Base-by-base conservation (phyloP, 2,329 filamentous ascomycete genomes). In the Sporothrix pallida region DNA sequence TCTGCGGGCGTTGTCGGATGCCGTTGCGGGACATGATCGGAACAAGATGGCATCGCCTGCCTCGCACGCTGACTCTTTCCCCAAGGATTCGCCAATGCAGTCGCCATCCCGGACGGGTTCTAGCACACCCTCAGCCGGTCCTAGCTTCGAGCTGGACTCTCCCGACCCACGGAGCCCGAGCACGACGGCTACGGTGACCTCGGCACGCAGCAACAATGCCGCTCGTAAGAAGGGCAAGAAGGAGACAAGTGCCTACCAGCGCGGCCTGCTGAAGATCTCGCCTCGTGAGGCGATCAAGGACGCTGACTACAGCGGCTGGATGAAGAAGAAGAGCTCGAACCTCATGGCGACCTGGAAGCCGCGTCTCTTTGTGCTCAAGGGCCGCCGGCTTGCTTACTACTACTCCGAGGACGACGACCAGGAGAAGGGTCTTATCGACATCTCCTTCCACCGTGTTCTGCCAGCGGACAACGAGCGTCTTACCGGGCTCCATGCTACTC, bases 301-400 rank as follows among this genome's bases (percentile, higher is more conserved):
- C 75, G 95, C 94, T 72, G 95, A 99, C 80, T 98, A 97, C 81
- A 95, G 92, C 79, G 96, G 96, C 0, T 99, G 96, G 96, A 99
- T 99, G 96, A 98, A 96, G 86, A 99, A 99, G 87, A 95, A 97
- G 83, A 97, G 94, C 74, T 95, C 94, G 1, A 96, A 95, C 79
- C 86, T 98, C 48, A 97, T 99, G 91, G 94, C 94, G 2, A 97
- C 95, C 1, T 99, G 96, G 96, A 99, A 98, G 80, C 93, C 95
- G 13, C 91, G 96, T 13, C 87, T 98, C n/a, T 99, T 99, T 80
- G 91, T 99, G 8, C 89, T 99, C 74, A 95, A 94, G 79, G 96
- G 96, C 44, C 91, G 95, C 71, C 91, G 96, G 4, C 85, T 99
- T 44, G 94, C 95, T 0, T 99, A 99, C 84, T 99, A 97, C 83